Percentiles rank a stretch among this genome's conserved stretches.
phyloP scores from a whole-genome alignment of 495 filamentous ascomycete species.

The Durotheca rogersii region DNA sequence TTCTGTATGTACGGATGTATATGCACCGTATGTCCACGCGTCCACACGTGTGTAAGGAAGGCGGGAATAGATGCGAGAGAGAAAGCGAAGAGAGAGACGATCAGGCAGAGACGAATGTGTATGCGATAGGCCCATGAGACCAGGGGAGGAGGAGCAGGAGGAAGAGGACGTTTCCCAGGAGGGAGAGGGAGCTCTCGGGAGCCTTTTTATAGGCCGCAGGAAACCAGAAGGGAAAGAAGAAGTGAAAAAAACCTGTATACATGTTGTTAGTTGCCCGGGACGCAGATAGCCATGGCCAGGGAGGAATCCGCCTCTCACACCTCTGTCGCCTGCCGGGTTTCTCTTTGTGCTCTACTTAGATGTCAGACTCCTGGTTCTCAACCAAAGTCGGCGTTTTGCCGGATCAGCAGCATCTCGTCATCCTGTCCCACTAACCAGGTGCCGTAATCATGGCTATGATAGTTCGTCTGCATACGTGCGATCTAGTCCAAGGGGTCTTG shows the following conservation, averaged over 20 bases:
- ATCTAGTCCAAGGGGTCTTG: slow-evolving; percentile 10
- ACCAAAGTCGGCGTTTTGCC: slow-evolving; percentile 18
- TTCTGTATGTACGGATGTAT: slow-evolving; percentile 11
- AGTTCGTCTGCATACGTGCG: not conserved
- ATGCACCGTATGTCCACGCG: too few species aligned
- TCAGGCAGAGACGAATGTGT: not conserved
- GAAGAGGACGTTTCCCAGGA: too few species aligned
- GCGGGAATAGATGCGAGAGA: too few species aligned
- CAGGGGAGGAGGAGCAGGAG: too few species aligned
- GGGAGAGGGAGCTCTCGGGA: slow-evolving; percentile 8
- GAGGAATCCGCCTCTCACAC: slow-evolving; percentile 4
- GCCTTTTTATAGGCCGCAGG: slow-evolving; percentile 22
- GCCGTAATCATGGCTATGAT: slow-evolving; percentile 11
- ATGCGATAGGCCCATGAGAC: too few species aligned
- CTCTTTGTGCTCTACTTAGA: slow-evolving; percentile 4
- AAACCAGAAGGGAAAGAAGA: too few species aligned
- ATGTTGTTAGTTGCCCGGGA: not conserved
- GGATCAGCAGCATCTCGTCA: slow-evolving; percentile 21
- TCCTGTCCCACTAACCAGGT: slow-evolving; percentile 14
- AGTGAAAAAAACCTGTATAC: too few species aligned
- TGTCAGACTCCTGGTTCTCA: slow-evolving; percentile 21
- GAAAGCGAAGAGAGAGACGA: too few species aligned
- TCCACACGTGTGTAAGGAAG: too few species aligned
- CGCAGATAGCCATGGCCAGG: too few species aligned
- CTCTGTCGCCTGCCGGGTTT: slow-evolving; percentile 3